A percentile compares a stretch with the other conserved stretches of the same genome.
Conservation (phyloP, 83 land plant species). For the Picea engelmannii region DNA sequence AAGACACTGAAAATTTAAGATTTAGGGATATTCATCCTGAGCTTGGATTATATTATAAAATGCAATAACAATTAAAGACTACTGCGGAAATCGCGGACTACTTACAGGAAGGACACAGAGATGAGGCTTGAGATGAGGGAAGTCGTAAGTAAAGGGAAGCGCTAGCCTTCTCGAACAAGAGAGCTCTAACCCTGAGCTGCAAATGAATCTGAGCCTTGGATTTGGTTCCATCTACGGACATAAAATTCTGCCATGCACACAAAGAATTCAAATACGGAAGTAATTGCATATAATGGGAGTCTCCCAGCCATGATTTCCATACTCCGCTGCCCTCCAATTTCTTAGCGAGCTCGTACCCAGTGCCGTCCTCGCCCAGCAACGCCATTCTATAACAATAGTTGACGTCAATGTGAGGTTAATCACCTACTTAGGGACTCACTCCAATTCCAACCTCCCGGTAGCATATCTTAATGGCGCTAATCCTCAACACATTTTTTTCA, state of each 20-base stretch:
- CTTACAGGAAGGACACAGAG: constrained; percentile 49
- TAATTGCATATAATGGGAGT: constrained; percentile 46
- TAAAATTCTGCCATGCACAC: constrained; percentile 64
- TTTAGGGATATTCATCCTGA: no score
- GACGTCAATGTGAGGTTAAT: no score
- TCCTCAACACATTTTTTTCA: no score
- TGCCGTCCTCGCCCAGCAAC: constrained; percentile 78
- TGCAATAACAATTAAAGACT: no score
- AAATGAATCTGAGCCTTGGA: constrained; percentile 51
- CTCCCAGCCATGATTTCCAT: constrained; percentile 92
- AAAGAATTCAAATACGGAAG: constrained; percentile 49
- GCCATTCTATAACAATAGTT: neutral
- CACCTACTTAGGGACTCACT: no score
- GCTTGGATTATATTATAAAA: no score
- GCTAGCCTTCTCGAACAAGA: constrained; percentile 78
- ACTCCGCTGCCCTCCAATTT: constrained; percentile 57
- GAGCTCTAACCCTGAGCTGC: constrained; percentile 78
- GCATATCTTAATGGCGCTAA: no score
- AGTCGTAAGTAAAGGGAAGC: constrained; percentile 49
- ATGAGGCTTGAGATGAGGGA: constrained; percentile 16
- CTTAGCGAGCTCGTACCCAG: constrained; percentile 83
- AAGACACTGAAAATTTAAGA: no score
- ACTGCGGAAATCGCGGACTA: neutral
- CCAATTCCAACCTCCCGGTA: no score
- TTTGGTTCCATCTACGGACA: constrained; percentile 27